These are phyloP conservation scores for Calycina marina DNA, from an alignment of 2,329 filamentous ascomycete species.

Conservation along the genomic window DNA sequence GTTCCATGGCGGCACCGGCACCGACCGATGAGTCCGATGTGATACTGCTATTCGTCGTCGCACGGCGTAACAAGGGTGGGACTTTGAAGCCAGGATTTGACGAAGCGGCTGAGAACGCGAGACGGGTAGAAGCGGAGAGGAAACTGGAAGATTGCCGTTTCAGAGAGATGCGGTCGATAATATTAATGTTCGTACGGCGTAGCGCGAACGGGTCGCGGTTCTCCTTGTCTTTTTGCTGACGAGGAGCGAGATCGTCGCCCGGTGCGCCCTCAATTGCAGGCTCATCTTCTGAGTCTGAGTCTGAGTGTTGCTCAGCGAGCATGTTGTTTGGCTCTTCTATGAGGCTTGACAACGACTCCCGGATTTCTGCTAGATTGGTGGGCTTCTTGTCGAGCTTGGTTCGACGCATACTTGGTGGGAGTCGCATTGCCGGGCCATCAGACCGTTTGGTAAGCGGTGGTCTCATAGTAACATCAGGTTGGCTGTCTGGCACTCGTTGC, in stretches of 20 bases:
- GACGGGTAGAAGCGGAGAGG: constrained; percentile 24
- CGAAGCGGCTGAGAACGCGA: constrained; percentile 40
- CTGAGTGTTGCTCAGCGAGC: constrained; percentile 32
- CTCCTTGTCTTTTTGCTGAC: constrained; percentile 18
- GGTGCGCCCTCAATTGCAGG: constrained; percentile 33
- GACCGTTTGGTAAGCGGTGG: constrained; percentile 27
- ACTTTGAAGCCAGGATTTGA: constrained; percentile 42
- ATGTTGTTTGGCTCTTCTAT: constrained; percentile 52
- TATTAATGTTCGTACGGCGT: constrained; percentile 27
- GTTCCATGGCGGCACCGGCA: constrained; percentile 15
- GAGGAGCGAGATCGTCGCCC: constrained; percentile 28
- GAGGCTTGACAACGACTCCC: constrained; percentile 69
- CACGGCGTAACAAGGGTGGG: constrained; percentile 56
- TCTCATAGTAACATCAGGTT: constrained; percentile 25
- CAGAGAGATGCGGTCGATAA: constrained; percentile 62
- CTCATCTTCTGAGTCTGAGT: constrained; percentile 38
- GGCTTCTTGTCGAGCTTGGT: constrained; percentile 50
- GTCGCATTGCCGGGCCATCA: constrained; percentile 30
- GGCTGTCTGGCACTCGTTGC: constrained; percentile 33
- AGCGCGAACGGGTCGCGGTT: constrained; percentile 22
- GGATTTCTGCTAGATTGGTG: constrained; percentile 63
- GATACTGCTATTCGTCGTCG: constrained; percentile 47
- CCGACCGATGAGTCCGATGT: constrained; percentile 19
- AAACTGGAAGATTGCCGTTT: constrained; percentile 38
- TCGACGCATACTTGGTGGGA: constrained; percentile 45